Percentiles rank a stretch among this genome's conserved stretches.
These are phyloP conservation scores for Rhizopogon sp. DNA, from an alignment of 768 basidiomycete species.

Conservation along the genomic window DNA sequence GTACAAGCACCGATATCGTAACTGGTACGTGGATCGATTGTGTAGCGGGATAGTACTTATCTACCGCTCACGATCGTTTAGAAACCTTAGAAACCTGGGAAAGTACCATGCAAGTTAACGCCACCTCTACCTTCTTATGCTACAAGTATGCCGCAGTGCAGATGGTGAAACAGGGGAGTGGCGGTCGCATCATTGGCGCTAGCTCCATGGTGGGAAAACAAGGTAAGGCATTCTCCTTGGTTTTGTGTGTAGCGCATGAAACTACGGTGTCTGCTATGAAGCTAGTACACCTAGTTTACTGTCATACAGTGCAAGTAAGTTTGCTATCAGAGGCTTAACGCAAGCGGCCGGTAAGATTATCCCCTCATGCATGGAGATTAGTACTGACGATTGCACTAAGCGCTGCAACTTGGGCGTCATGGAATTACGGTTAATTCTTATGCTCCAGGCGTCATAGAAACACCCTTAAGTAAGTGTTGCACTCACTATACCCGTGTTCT, in stretches of 20 bases:
- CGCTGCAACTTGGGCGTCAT: constrained; percentile 26
- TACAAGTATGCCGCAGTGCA: constrained; percentile 61
- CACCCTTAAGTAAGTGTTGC: constrained; percentile 23
- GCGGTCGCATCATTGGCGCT: constrained; percentile 53
- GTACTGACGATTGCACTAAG: neutral
- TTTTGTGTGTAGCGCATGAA: neutral
- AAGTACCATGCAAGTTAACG: constrained; percentile 42
- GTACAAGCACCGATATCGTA: constrained; percentile 3
- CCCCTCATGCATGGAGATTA: neutral
- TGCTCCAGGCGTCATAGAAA: constrained; percentile 31
- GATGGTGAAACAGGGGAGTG: constrained; percentile 50
- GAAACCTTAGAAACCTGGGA: constrained; percentile 33
- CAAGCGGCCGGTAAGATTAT: constrained; percentile 29
- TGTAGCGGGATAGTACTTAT: neutral
- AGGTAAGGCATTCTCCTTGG: constrained; percentile 1
- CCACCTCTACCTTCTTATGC: constrained; percentile 54
- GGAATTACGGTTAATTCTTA: constrained; percentile 37
- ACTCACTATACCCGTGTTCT: neutral
- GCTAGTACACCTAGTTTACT: too few species aligned
- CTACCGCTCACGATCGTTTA: constrained; percentile 13
- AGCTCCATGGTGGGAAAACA: constrained; percentile 9
- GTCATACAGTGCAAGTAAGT: constrained; percentile 34
- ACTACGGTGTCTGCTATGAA: neutral
- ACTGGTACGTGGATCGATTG: neutral
- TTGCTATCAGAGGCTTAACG: constrained; percentile 36